phyloP scores from a whole-genome alignment of 73 alveolate species.

The Tetrahymena thermophila region DNA sequence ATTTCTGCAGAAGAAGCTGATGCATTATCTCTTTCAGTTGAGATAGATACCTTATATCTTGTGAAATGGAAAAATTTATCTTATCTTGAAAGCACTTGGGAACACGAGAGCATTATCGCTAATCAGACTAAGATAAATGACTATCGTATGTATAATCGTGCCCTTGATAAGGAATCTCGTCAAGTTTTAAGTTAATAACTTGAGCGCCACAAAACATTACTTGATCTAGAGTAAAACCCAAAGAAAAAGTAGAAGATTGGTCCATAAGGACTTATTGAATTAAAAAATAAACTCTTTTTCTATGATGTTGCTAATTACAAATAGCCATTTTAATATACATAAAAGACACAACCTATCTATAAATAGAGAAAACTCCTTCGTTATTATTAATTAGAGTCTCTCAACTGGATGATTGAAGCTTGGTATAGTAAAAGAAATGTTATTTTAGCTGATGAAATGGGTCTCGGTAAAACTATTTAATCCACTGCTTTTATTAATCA shows the following conservation, averaged over 20 bases:
- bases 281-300: neutral
- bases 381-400: conserved; percentile 81
- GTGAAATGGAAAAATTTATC: conserved; percentile 42
- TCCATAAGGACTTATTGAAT: neutral
- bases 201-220: neutral
- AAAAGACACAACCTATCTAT: conserved; percentile 40
- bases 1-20: conserved; percentile 14
- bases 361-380: conserved; percentile 52
- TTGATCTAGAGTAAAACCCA: neutral
- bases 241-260: neutral
- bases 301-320: neutral
- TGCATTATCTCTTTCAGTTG: neutral
- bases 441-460: conserved; percentile 94
- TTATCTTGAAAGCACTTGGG: conserved; percentile 40
- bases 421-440: conserved; percentile 70
- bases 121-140: conserved; percentile 14
- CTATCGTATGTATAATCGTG: conserved; percentile 19
- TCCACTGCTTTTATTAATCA: conserved; percentile 72
- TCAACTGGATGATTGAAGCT: conserved; percentile 86
- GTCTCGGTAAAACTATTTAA: conserved; percentile 93
- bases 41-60: conserved; percentile 10
- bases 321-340: conserved; percentile 17
- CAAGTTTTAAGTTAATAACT: neutral
- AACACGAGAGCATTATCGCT: neutral
- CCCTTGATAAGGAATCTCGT: conserved; percentile 28